Conservation (phyloP, 164 flowering plant genomes). For the Magnolia officinalis region DNA sequence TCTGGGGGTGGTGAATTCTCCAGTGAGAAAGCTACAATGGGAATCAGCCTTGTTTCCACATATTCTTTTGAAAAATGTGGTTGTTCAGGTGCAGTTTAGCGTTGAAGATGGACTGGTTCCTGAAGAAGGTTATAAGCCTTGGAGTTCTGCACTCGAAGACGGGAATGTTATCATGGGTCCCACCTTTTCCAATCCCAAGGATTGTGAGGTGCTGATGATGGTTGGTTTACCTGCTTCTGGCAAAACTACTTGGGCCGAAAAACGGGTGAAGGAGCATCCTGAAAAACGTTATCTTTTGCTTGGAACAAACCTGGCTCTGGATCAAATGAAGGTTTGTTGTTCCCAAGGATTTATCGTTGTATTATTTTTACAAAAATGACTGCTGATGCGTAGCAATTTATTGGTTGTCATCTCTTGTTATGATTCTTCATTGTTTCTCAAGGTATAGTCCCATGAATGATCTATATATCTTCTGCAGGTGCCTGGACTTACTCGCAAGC, state of each 20-base stretch:
- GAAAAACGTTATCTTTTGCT: slow-evolving; percentile 60
- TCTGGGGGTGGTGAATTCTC: slow-evolving; percentile 35
- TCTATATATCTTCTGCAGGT: slow-evolving; percentile 38
- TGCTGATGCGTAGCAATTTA: neutral
- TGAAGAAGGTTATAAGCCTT: slow-evolving; percentile 54
- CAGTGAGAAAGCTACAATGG: slow-evolving; percentile 28
- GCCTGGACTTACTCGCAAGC: slow-evolving; percentile 51
- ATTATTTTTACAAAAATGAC: too few relatives aligned
- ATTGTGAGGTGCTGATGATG: slow-evolving; percentile 67
- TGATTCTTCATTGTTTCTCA: neutral
- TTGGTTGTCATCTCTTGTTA: neutral
- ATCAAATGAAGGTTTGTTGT: slow-evolving; percentile 59
- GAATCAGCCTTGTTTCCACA: slow-evolving; percentile 58
- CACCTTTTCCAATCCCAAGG: slow-evolving; percentile 19
- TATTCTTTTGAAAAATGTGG: slow-evolving; percentile 59
- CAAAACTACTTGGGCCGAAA: slow-evolving; percentile 67
- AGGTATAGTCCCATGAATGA: neutral
- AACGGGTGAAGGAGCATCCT: slow-evolving; percentile 58
- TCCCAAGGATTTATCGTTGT: neutral
- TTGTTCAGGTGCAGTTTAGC: slow-evolving; percentile 56
- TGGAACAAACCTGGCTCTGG: slow-evolving; percentile 58
- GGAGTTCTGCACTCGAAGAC: slow-evolving; percentile 51
- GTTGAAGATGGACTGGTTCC: slow-evolving; percentile 54
- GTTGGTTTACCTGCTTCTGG: slow-evolving; percentile 73
- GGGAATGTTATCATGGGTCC: slow-evolving; percentile 50